A percentile compares a stretch with the other conserved stretches of the same genome.
phyloP scores from a whole-genome alignment of 140 eudicot species.

The Cichorium intybus region DNA sequence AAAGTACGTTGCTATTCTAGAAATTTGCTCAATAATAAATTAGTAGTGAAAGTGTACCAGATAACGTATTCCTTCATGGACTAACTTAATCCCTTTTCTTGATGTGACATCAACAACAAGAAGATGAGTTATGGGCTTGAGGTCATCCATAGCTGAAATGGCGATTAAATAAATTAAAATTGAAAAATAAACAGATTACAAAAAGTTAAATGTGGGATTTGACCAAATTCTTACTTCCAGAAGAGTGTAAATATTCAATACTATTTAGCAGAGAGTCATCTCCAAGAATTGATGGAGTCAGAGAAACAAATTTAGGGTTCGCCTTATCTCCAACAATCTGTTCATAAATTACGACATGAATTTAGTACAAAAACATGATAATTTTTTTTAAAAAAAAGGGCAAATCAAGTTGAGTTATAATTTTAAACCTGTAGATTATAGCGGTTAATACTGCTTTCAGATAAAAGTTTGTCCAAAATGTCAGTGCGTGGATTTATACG shows the following conservation, averaged over 20 bases:
- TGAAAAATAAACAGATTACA: background rate
- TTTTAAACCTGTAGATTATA: slow-evolving; percentile 77
- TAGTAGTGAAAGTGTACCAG: slow-evolving; percentile 45
- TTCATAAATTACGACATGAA: slow-evolving; percentile 2
- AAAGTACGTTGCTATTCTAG: no score
- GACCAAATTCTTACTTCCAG: slow-evolving; percentile 60
- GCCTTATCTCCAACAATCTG: slow-evolving; percentile 78
- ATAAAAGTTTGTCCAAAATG: slow-evolving; percentile 73
- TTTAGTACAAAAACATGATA: slow-evolving; percentile 14
- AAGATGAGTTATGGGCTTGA: slow-evolving; percentile 96
- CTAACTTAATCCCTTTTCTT: slow-evolving; percentile 74
- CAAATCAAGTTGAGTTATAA: background rate
- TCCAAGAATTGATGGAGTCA: slow-evolving; percentile 61
- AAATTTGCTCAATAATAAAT: no score
- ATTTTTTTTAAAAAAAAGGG: background rate
- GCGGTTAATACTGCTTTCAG: slow-evolving; percentile 86
- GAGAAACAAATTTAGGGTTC: slow-evolving; percentile 71
- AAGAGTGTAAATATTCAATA: slow-evolving; percentile 70
- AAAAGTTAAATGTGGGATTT: slow-evolving; percentile 4
- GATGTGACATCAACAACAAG: slow-evolving; percentile 72
- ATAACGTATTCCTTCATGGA: slow-evolving; percentile 85
- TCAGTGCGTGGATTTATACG: slow-evolving; percentile 82
- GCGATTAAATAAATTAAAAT: slow-evolving; percentile 7
- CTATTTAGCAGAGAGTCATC: slow-evolving; percentile 64
- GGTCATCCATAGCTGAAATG: slow-evolving; percentile 73